Evolutionary conservation across 2,329 filamentous ascomycete genomes (phyloP).

Genomic region (Verticillium albo-atrum): DNA sequence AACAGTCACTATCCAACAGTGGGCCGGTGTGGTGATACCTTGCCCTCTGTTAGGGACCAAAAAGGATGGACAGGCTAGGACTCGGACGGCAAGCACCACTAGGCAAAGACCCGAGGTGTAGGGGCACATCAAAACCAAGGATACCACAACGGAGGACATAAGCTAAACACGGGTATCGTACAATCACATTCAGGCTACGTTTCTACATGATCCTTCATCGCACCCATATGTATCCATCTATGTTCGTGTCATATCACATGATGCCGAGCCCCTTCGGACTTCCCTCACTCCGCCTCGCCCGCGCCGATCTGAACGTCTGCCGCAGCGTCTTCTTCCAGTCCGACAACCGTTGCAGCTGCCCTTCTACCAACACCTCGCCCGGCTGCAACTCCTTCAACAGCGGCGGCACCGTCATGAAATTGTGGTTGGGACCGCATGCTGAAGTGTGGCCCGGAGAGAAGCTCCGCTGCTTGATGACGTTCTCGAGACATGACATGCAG

Average conservation of each 20-base stretch:
- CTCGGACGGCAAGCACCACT: too few relatives aligned
- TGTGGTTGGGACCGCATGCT: conserved; percentile 24
- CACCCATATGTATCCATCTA: not conserved
- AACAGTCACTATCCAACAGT: too few relatives aligned
- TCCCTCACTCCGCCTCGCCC: not conserved
- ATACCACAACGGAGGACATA: too few relatives aligned
- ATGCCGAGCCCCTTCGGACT: conserved; percentile 3
- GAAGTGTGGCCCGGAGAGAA: conserved; percentile 17
- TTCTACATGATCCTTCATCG: not conserved
- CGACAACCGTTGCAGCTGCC: conserved; percentile 23
- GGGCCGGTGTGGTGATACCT: too few relatives aligned
- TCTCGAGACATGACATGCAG: conserved; percentile 27
- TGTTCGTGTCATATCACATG: not conserved
- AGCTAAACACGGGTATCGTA: not conserved
- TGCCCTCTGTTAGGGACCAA: too few relatives aligned
- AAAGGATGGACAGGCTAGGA: too few relatives aligned
- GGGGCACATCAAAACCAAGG: too few relatives aligned
- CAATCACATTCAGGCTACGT: not conserved
- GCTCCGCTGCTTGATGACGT: conserved; percentile 23
- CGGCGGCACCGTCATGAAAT: conserved; percentile 33
- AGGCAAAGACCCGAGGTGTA: too few relatives aligned
- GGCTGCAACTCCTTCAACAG: conserved; percentile 27
- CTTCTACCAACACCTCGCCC: conserved; percentile 33
- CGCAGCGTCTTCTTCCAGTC: conserved; percentile 31
- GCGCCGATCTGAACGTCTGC: conserved; percentile 13